Conservation (phyloP, 2,329 filamentous ascomycete genomes). For the Sclerotinia glacialis region DNA sequence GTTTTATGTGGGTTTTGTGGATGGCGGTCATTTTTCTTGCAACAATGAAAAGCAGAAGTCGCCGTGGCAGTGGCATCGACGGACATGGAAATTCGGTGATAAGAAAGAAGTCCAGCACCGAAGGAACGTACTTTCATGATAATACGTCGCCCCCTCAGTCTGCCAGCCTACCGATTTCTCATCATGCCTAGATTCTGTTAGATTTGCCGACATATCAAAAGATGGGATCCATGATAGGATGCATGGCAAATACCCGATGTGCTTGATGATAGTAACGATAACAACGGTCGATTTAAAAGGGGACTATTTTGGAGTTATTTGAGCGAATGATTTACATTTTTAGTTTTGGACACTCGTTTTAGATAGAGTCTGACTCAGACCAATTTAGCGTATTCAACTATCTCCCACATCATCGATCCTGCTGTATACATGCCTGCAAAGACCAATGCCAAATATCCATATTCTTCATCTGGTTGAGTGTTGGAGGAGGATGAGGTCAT, state of each 20-base stretch:
- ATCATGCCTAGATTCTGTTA: neutral
- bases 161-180: neutral
- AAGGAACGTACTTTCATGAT: constrained; percentile 8
- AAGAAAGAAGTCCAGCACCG: neutral
- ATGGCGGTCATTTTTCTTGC: constrained; percentile 37
- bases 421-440: neutral
- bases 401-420: neutral
- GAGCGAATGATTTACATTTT: neutral
- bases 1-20: constrained; percentile 50
- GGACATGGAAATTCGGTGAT: neutral
- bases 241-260: too few species aligned
- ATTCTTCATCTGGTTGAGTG: neutral
- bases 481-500: neutral
- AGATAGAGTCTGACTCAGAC: neutral
- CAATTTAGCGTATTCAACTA: neutral
- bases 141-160: neutral
- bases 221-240: neutral
- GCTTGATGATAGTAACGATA: neutral
- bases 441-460: neutral
- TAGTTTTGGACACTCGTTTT: neutral
- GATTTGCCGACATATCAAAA: neutral
- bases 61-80: neutral
- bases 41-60: constrained; percentile 4
- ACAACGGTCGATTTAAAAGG: neutral
- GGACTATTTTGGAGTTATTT: neutral